Evolutionary conservation across 495 filamentous ascomycete genomes (phyloP), one percentile per base, ranked within the genome.

Genomic region (Cryomyces minteri): DNA sequence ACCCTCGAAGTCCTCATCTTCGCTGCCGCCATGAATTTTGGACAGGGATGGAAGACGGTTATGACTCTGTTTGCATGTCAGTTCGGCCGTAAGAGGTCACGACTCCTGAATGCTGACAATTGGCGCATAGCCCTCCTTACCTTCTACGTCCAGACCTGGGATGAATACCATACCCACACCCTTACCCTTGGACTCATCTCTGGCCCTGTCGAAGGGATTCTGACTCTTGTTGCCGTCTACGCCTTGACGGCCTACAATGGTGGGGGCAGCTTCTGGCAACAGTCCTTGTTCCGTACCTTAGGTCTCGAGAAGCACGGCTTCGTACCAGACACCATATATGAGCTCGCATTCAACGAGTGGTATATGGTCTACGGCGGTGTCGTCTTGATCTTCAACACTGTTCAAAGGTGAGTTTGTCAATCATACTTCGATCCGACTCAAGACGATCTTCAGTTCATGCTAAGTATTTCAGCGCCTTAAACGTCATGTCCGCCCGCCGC

Each of bases 61-160:
- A 60, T 88, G 48, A 76, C 74, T 11, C 70, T 95, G 5, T 94
- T 94, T 63, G 90, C 79, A 55, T 25, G 18, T 25, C 18, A 25
- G 18, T 25, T 25, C 18, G 18, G 18, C 2, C 18, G 2, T 75
- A 82, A 83, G 67, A 46, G 77, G 58, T 3, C 39, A 12, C 43
- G 38, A 6, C 40, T 38, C 4, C 18, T 9, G 43, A 40, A 52
- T 34, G 29, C 58, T 63, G 50, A 66, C 32, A 40, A 31, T 50
- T 84, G 18, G 18, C 18, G 18, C 18, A 25, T 25, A 25, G 79
- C 80, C 0, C 74, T 80, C 32, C 67, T 88, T 55, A 94, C 87
- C 11, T 98, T 98, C 63, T 98, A 98, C 60, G 79, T 98, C 25
- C 90, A 95, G 60, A 98, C 90, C 31, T 98, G 90, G 90, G 90